Conservation (phyloP, 495 filamentous ascomycete species). For the Podospora bellae-mahoneyi region DNA sequence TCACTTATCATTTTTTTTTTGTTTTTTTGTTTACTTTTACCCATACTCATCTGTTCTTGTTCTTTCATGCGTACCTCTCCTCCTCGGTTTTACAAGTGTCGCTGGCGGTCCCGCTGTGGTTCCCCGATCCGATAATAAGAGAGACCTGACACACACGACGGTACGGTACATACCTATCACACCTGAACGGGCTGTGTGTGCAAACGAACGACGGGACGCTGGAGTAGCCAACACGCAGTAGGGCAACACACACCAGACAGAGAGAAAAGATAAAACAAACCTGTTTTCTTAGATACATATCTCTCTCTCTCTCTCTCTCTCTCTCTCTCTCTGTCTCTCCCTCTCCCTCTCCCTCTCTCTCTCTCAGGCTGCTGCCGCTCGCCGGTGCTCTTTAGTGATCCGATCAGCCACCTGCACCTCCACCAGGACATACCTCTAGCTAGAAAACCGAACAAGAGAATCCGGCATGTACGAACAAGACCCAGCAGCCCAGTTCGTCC, state of each 20-base stretch:
- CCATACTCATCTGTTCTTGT: background rate
- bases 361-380: background rate
- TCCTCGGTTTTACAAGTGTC: constrained; percentile 5
- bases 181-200: background rate
- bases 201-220: constrained; percentile 4
- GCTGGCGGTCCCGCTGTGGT: constrained; percentile 13
- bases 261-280: constrained; percentile 18
- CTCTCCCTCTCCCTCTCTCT: too few species aligned
- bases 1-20: background rate
- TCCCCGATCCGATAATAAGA: constrained; percentile 18
- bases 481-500: constrained; percentile 1
- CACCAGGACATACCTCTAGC: background rate
- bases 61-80: background rate
- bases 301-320: too few species aligned
- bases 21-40: constrained; percentile 7
- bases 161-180: constrained; percentile 18
- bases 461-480: constrained; percentile 4
- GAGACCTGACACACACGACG: constrained; percentile 15
- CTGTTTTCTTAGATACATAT: constrained; percentile 7
- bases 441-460: background rate
- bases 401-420: background rate
- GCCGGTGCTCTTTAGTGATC: constrained; percentile 3
- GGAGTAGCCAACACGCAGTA: background rate
- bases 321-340: too few species aligned
- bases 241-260: constrained; percentile 13